These are phyloP conservation scores for Candida rishiriensis DNA, from an alignment of 805 yeast genomes.

Conservation along the genomic window DNA sequence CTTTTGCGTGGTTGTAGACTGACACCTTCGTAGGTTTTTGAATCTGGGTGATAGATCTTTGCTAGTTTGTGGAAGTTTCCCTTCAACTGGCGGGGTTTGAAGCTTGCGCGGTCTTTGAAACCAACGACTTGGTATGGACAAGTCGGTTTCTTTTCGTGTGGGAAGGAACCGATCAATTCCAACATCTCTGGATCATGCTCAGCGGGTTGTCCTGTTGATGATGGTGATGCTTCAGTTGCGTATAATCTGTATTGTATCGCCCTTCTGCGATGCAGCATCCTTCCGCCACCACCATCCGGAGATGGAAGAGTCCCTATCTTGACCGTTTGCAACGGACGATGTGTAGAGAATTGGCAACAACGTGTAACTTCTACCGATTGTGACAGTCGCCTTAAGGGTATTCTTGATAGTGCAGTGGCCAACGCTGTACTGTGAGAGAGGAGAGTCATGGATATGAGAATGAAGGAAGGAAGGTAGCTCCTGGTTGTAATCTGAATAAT, in stretches of 20 bases:
- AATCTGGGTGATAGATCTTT: constrained; percentile 81
- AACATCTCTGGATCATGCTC: constrained; percentile 19
- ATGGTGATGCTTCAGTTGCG: constrained; percentile 1
- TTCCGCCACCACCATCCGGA: too few species aligned
- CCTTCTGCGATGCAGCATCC: too few species aligned
- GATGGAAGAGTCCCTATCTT: too few species aligned
- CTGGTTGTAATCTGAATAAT: too few species aligned
- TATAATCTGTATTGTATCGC: not conserved
- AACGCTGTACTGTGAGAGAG: too few species aligned
- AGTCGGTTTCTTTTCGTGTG: constrained; percentile 42
- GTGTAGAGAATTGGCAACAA: too few species aligned
- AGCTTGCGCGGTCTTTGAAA: constrained; percentile 27
- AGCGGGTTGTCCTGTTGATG: not conserved
- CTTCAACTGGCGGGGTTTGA: constrained; percentile 39
- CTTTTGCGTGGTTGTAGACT: constrained; percentile 5
- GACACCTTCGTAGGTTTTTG: constrained; percentile 21
- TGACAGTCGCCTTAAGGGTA: too few species aligned
- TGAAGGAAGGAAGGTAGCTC: too few species aligned
- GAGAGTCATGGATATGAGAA: too few species aligned
- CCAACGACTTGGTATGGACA: constrained; percentile 70
- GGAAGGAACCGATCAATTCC: constrained; percentile 33
- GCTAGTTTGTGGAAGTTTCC: constrained; percentile 55
- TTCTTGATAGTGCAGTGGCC: too few species aligned
- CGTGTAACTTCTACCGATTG: too few species aligned
- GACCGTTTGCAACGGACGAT: too few species aligned